Conservation (phyloP, 768 basidiomycete genomes). For the Coprinopsis marcescibilis region DNA sequence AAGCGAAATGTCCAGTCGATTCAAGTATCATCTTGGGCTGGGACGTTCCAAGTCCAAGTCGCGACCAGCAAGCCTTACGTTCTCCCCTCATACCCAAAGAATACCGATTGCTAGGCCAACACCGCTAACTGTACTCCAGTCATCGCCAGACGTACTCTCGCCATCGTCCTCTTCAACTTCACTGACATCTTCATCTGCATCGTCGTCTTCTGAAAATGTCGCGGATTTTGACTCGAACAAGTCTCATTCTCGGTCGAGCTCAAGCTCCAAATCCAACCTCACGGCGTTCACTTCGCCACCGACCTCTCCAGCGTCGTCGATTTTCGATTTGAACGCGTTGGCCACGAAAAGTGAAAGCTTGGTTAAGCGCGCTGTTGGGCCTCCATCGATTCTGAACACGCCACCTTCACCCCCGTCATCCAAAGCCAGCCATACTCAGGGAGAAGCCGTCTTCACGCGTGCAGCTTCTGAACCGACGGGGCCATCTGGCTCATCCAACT, state of each 20-base stretch:
- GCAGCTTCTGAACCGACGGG: not conserved
- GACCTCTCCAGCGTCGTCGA: conserved; percentile 7
- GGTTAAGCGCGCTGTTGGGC: not conserved
- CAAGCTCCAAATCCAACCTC: conserved; percentile 8
- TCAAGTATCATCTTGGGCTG: not conserved
- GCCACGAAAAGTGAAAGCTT: not conserved
- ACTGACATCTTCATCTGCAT: conserved; percentile 6
- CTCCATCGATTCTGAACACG: conserved; percentile 1
- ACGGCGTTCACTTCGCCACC: conserved; percentile 7
- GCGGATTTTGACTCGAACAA: conserved; percentile 3
- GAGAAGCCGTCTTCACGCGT: not conserved
- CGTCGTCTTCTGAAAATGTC: conserved; percentile 5
- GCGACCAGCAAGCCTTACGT: too few species aligned
- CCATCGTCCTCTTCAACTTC: conserved; percentile 8
- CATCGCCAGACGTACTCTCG: not conserved
- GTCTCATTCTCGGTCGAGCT: conserved; percentile 7
- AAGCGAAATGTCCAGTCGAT: not conserved
- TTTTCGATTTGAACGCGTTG: conserved; percentile 3
- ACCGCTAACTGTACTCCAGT: not conserved
- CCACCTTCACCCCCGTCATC: not conserved
- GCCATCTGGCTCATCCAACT: not conserved
- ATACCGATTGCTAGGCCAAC: too few species aligned
- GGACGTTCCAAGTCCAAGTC: not conserved
- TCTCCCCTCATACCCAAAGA: too few species aligned
- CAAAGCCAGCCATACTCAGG: not conserved